Percentiles rank a stretch among this genome's conserved stretches.
Conservation (phyloP, 495 filamentous ascomycete species). For the Articulospora tetracladia region DNA sequence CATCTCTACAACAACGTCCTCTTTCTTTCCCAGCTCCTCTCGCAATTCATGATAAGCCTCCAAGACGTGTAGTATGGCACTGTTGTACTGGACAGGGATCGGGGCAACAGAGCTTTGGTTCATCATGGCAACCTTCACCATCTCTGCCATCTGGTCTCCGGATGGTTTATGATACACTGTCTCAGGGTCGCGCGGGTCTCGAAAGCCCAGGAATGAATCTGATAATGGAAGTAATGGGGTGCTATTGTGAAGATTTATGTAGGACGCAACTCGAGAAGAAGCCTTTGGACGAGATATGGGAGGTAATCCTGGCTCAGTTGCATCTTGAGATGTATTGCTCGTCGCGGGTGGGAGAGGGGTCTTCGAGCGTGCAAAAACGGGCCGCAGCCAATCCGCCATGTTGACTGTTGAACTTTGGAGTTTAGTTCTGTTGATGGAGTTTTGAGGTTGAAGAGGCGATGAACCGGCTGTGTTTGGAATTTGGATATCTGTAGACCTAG, state of each 20-base stretch:
- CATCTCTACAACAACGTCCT: constrained; percentile 12
- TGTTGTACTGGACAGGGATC: constrained; percentile 23
- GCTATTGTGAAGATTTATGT: not conserved
- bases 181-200: constrained; percentile 6
- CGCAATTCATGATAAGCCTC: constrained; percentile 23
- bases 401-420: not conserved
- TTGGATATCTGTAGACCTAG: not conserved
- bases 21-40: constrained; percentile 10
- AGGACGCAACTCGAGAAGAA: constrained; percentile 18
- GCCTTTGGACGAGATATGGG: not conserved
- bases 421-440: no score
- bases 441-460: not conserved
- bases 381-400: constrained; percentile 22
- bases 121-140: constrained; percentile 26
- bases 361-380: constrained; percentile 15
- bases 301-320: not conserved
- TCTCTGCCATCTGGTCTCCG: constrained; percentile 23
- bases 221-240: not conserved
- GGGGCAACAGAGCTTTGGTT: constrained; percentile 10
- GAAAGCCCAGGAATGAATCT: not conserved
- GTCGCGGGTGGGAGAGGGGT: not conserved
- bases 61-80: constrained; percentile 20
- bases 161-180: constrained; percentile 23
- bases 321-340: not conserved
- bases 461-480: not conserved